phyloP scores from a whole-genome alignment of 1,284 basidiomycete species.

The Apiotrichum montevideense region DNA sequence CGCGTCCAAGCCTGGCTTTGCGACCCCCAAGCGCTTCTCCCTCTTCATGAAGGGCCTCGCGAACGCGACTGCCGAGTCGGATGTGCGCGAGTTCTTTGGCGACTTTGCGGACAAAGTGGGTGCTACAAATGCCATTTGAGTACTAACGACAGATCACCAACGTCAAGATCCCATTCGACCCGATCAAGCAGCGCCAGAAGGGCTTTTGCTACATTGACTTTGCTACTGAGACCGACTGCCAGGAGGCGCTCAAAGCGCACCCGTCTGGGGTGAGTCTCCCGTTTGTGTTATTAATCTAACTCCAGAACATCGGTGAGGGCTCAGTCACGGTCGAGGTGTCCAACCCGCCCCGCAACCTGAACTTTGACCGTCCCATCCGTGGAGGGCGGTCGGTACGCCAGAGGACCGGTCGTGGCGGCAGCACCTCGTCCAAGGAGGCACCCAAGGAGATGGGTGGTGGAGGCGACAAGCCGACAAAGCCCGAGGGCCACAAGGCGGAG shows the following conservation, averaged over 20 bases:
- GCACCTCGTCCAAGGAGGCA: conserved; percentile 17
- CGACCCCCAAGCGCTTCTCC: conserved; percentile 71
- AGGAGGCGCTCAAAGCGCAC: conserved; percentile 63
- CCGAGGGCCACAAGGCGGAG: conserved; percentile 5
- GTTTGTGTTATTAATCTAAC: neutral
- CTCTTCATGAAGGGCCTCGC: conserved; percentile 68
- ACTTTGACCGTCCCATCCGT: conserved; percentile 27
- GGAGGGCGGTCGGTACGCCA: conserved; percentile 47
- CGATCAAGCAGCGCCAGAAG: conserved; percentile 35
- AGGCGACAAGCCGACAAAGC: conserved; percentile 3
- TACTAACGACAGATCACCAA: conserved; percentile 58
- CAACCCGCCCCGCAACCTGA: conserved; percentile 35
- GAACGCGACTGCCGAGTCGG: conserved; percentile 57
- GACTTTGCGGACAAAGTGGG: conserved; percentile 31
- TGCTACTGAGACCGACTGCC: conserved; percentile 74
- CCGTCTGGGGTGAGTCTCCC: conserved; percentile 54
- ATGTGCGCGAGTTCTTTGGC: conserved; percentile 67
- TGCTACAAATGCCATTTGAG: neutral
- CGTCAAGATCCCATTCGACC: conserved; percentile 58
- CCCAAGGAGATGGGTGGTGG: conserved; percentile 7
- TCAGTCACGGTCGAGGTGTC: conserved; percentile 46
- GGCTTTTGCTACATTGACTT: conserved; percentile 73
- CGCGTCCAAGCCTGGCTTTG: conserved; percentile 60
- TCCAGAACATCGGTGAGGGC: conserved; percentile 40
- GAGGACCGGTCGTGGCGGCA: conserved; percentile 41